These are phyloP conservation scores for Claviceps sp. DNA, from an alignment of 2,329 filamentous ascomycete species.

Conservation along the genomic window DNA sequence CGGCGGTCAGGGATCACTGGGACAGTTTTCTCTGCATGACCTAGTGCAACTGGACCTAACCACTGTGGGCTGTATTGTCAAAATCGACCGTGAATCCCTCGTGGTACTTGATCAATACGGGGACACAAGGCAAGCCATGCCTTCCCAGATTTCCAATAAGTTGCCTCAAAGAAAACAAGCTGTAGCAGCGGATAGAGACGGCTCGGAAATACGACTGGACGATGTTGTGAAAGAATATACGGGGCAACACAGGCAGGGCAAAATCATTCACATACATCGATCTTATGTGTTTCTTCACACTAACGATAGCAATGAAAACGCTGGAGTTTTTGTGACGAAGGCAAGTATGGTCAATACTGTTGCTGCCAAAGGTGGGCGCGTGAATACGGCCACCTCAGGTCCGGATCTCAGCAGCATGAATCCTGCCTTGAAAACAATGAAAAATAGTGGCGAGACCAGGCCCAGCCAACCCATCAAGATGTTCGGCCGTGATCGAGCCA, in stretches of 20 bases:
- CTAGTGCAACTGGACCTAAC: slow-evolving; percentile 86
- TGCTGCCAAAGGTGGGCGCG: slow-evolving; percentile 82
- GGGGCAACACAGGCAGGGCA: slow-evolving; percentile 73
- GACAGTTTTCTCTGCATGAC: slow-evolving; percentile 84
- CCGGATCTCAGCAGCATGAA: slow-evolving; percentile 88
- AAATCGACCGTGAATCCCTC: slow-evolving; percentile 87
- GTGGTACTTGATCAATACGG: slow-evolving; percentile 85
- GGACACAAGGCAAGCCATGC: slow-evolving; percentile 67
- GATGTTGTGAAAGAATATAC: slow-evolving; percentile 86
- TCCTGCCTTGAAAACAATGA: slow-evolving; percentile 66
- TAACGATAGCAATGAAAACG: slow-evolving; percentile 71
- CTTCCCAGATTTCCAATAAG: slow-evolving; percentile 84
- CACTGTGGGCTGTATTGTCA: slow-evolving; percentile 86
- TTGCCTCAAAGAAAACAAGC: slow-evolving; percentile 70
- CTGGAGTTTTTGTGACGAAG: slow-evolving; percentile 77
- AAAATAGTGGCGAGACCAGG: slow-evolving; percentile 37
- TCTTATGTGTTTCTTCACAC: slow-evolving; percentile 88
- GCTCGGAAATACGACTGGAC: slow-evolving; percentile 81
- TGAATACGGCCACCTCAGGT: slow-evolving; percentile 45
- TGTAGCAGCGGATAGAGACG: slow-evolving; percentile 84
- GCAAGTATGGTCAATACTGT: slow-evolving; percentile 78
- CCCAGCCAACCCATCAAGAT: slow-evolving; percentile 53
- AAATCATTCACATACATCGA: slow-evolving; percentile 86
- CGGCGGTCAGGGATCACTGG: slow-evolving; percentile 70
- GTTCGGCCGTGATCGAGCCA: slow-evolving; percentile 67